Percentiles rank a stretch among this genome's conserved stretches.
phyloP scores from a whole-genome alignment of 768 basidiomycete genomes.

The Chlorophyllum brunneum region DNA sequence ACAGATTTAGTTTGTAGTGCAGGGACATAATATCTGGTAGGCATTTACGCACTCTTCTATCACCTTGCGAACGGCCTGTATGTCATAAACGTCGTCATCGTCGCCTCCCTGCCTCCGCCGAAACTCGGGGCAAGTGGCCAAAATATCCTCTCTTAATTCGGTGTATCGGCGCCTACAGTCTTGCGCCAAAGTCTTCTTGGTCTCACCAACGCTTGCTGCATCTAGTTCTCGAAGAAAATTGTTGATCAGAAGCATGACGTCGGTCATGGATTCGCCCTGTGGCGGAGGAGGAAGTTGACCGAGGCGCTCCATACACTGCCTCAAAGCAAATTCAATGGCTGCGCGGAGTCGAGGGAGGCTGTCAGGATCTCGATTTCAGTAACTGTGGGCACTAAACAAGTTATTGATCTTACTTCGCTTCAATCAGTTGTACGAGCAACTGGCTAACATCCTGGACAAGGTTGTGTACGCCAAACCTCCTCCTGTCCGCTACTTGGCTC shows the following conservation, averaged over 20 bases:
- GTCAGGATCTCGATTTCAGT: neutral
- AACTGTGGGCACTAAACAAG: neutral
- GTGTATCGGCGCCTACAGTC: constrained; percentile 1
- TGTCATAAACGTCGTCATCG: neutral
- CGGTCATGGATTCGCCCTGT: constrained; percentile 33
- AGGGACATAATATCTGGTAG: too few relatives aligned
- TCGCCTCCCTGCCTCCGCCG: neutral
- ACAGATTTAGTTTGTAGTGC: too few relatives aligned
- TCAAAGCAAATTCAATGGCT: constrained; percentile 38
- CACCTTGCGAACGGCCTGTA: neutral
- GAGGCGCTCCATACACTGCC: constrained; percentile 28
- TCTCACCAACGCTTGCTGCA: constrained; percentile 6
- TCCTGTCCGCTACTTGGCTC: constrained; percentile 39
- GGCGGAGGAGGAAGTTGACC: constrained; percentile 40
- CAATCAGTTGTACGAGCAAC: constrained; percentile 50
- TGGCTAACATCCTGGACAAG: constrained; percentile 50
- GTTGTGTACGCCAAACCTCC: constrained; percentile 52
- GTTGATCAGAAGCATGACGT: constrained; percentile 40
- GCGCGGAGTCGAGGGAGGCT: constrained; percentile 46
- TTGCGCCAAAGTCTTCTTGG: constrained; percentile 13
- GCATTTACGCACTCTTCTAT: constrained; percentile 11
- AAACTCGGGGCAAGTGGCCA: constrained; percentile 11
- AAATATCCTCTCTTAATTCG: neutral
- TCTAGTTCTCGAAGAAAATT: constrained; percentile 36
- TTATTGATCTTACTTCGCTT: constrained; percentile 38